A percentile compares a stretch with the other conserved stretches of the same genome.
Conservation (phyloP, 2,329 filamentous ascomycete species). For the Magnaporthiopsis rhizophila region DNA sequence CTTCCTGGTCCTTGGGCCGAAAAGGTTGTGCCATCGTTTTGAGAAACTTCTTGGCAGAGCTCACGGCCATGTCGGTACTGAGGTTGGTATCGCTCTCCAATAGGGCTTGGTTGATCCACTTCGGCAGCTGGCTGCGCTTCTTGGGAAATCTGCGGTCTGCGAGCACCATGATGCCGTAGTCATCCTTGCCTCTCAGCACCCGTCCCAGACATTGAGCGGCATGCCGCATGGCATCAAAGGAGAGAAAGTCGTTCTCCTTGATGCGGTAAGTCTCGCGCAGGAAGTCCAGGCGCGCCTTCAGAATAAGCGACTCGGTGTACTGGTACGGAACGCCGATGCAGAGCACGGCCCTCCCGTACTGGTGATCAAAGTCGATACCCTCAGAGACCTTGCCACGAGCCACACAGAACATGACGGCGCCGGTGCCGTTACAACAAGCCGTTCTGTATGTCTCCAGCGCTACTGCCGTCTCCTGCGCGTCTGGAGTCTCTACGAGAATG, state of each 20-base stretch:
- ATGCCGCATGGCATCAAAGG: slow-evolving; percentile 99
- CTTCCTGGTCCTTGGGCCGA: slow-evolving; percentile 73
- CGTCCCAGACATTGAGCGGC: slow-evolving; percentile 93
- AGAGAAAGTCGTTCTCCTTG: slow-evolving; percentile 92
- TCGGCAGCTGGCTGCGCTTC: slow-evolving; percentile 82
- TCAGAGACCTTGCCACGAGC: slow-evolving; percentile 95
- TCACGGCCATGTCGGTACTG: slow-evolving; percentile 91
- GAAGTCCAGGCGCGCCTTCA: slow-evolving; percentile 93
- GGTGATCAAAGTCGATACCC: slow-evolving; percentile 98
- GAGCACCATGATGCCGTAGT: slow-evolving; percentile 99
- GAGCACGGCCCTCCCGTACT: slow-evolving; percentile 90
- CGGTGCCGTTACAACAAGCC: slow-evolving; percentile 93
- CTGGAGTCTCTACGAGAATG: slow-evolving; percentile 94
- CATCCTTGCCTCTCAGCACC: slow-evolving; percentile 91
- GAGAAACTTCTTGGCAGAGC: slow-evolving; percentile 81
- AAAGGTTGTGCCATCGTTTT: slow-evolving; percentile 90
- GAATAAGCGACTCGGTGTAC: slow-evolving; percentile 94
- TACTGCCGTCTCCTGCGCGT: slow-evolving; percentile 92
- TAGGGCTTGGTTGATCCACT: slow-evolving; percentile 91
- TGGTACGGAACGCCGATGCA: slow-evolving; percentile 98
- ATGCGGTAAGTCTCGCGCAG: slow-evolving; percentile 96
- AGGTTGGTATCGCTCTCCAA: slow-evolving; percentile 80
- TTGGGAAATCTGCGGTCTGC: slow-evolving; percentile 91
- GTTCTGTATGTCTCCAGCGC: slow-evolving; percentile 95
- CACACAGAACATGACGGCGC: slow-evolving; percentile 88